Evolutionary conservation across 306 rosid genomes (phyloP).

Genomic region (Prunus salicina): DNA sequence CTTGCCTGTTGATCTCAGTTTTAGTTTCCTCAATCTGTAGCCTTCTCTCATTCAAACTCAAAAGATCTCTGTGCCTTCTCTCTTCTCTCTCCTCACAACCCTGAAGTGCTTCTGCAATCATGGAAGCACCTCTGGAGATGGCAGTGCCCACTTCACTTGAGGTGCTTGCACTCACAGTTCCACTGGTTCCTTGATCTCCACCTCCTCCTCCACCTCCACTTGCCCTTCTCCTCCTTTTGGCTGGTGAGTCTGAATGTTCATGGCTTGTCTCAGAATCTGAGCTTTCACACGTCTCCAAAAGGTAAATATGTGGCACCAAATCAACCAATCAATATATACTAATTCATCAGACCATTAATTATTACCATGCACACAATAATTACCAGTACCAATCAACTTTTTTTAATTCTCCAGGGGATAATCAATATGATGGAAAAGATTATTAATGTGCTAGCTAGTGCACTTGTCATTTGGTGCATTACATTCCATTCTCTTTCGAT

Average conservation of each 20-base stretch:
- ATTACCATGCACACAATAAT: conserved; percentile 7
- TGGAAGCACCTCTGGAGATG: conserved; percentile 39
- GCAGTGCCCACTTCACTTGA: conserved; percentile 40
- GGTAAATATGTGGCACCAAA: conserved; percentile 13
- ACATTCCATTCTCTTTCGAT: no score
- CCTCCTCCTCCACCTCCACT: background rate
- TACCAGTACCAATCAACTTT: background rate
- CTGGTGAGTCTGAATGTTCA: conserved; percentile 43
- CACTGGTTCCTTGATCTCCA: conserved; percentile 22
- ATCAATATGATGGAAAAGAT: background rate
- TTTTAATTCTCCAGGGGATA: background rate
- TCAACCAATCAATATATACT: conserved; percentile 19
- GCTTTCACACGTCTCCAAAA: conserved; percentile 39
- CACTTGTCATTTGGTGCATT: no score
- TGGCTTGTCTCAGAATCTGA: conserved; percentile 41
- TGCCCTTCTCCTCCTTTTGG: conserved; percentile 39
- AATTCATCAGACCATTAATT: background rate
- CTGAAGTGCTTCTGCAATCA: conserved; percentile 43
- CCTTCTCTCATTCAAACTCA: conserved; percentile 37
- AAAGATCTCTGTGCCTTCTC: conserved; percentile 38
- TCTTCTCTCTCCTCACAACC: conserved; percentile 43
- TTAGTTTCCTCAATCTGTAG: conserved; percentile 41
- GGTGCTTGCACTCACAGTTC: conserved; percentile 16
- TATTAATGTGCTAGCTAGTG: no score
- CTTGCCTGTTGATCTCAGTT: conserved; percentile 35